phyloP scores from a whole-genome alignment of 371 early-diverging fungal species.

The Mortierella sp. region DNA sequence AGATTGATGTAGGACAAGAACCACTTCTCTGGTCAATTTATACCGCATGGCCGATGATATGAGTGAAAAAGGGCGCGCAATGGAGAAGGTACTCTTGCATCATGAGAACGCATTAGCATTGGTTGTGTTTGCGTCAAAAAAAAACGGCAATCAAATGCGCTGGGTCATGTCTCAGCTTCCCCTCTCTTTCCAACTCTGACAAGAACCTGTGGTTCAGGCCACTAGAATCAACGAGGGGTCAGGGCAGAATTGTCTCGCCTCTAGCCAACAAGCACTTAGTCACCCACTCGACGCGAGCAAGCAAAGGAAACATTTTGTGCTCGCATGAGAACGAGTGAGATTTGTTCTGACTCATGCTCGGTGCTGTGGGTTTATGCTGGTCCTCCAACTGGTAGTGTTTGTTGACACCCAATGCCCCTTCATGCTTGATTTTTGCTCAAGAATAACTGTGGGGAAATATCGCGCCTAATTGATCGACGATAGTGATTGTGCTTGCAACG shows the following conservation, averaged over 20 bases:
- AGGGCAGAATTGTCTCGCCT: background rate
- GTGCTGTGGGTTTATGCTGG: background rate
- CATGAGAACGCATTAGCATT: background rate
- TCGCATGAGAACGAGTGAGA: background rate
- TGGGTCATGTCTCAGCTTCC: background rate
- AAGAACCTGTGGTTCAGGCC: background rate
- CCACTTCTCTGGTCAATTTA: background rate
- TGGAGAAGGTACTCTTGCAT: background rate
- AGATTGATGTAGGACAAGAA: background rate
- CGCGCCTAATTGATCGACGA: too few species aligned
- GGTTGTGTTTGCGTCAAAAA: constrained; percentile 1
- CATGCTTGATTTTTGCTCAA: background rate
- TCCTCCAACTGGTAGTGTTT: background rate
- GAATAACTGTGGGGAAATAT: too few species aligned
- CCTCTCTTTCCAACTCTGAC: background rate
- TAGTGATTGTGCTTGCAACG: background rate
- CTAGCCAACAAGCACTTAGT: background rate
- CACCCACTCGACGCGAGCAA: too few species aligned
- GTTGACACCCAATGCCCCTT: background rate
- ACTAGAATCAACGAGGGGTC: background rate
- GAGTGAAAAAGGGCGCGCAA: background rate
- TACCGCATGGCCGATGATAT: background rate
- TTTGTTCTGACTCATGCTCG: background rate
- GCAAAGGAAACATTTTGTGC: background rate
- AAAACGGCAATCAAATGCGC: background rate